Conservation (phyloP, 495 filamentous ascomycete genomes). For the Parathielavia appendiculata region DNA sequence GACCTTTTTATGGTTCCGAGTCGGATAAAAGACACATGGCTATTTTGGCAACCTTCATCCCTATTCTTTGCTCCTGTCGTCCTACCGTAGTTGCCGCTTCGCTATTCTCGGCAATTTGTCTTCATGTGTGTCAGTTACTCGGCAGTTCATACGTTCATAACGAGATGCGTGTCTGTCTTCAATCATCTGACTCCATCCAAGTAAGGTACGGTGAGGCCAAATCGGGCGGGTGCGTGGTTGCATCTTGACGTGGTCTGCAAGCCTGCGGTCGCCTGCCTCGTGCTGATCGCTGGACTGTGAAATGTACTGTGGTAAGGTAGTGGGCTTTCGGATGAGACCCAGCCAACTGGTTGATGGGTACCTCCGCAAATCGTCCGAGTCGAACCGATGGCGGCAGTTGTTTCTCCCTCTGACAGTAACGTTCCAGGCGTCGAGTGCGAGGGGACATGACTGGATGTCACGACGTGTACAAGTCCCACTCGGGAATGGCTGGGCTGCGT, state of each 20-base stretch:
- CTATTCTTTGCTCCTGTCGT: background rate
- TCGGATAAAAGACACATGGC: background rate
- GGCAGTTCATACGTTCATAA: too few species aligned
- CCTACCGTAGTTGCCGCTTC: background rate
- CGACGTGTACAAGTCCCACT: background rate
- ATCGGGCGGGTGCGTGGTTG: conserved; percentile 11
- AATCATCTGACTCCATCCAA: background rate
- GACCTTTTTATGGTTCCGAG: conserved; percentile 3
- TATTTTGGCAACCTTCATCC: background rate
- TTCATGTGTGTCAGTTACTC: background rate
- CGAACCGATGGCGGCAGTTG: background rate
- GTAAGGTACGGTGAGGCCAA: conserved; percentile 1
- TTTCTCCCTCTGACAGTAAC: conserved; percentile 5
- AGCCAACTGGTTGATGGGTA: background rate
- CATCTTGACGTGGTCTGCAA: background rate
- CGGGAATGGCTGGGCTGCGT: background rate
- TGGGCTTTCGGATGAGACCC: background rate
- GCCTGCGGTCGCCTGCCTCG: background rate
- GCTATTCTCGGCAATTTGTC: conserved; percentile 3
- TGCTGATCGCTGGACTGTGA: conserved; percentile 11
- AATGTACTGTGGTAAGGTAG: background rate
- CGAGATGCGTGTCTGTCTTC: too few species aligned
- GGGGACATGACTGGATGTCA: background rate
- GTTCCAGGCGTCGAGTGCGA: background rate
- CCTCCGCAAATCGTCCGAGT: background rate